Evolutionary conservation across 192 early-diverging fungal genomes (phyloP), one percentile per base, ranked within the genome.

Genomic region (Coemansia sp.): DNA sequence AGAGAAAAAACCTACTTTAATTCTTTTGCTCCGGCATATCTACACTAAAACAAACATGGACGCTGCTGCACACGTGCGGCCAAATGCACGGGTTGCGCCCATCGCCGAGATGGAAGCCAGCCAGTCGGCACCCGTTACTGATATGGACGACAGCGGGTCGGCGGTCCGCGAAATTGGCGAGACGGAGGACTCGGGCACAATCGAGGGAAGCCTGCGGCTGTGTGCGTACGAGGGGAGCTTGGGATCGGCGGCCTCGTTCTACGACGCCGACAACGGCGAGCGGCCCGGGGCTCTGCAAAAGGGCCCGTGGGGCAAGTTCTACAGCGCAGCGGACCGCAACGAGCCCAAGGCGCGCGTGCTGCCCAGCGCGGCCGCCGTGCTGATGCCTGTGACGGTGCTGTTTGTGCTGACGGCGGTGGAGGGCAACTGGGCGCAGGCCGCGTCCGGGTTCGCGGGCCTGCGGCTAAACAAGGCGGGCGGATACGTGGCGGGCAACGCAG

Each of bases 361-460:
- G 22, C 77, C 77, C 10, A 63, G 77, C 51, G 61, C 60, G 8
- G 77, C 77, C 4, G 66, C 71, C 0, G 56, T 65, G 5, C 33
- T 74, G 24, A 73, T 74, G 71, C 77, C 77, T 1, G 32, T 67
- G 25, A 70, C 67, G 0, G 59, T 73, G 19, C 46, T 74, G 33
- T 80, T 71, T 62, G 72, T 80, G 16, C 43, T 80, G 62, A 80
- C 77, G 7, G 63, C 77, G 10, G 64, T 80, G 30, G 77, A 80
- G 32, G 71, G 43, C 29, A 71, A 74, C 60, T 80, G 77, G 77
- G 66, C 67, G 43, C 68, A 70, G 55, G 25, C 60, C 2, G 71
- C 50, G 3, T 61, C 60, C 5, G 77, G 77, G 2, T 65, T 42
- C 50, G 46, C 64, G 31, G 72, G 67, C 4, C 60, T 35, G 19